A percentile compares a stretch with the other conserved stretches of the same genome.
Conservation (phyloP, 805 yeast species). For the Wickerhamomyces tratensis region DNA sequence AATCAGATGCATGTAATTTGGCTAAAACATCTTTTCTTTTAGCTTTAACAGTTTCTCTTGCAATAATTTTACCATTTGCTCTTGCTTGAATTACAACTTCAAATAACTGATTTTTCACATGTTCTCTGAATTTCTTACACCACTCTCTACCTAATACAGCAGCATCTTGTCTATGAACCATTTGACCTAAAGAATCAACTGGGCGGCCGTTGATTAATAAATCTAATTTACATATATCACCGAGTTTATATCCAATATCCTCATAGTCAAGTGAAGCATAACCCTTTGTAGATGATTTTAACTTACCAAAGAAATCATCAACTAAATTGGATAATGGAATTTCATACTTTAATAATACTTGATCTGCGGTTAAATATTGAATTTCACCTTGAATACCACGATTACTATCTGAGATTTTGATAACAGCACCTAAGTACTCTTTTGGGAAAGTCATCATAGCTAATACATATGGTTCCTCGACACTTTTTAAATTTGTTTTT, state of each 20-base stretch:
- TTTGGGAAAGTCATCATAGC: conserved; percentile 87
- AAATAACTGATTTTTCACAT: conserved; percentile 70
- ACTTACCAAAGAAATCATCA: conserved; percentile 90
- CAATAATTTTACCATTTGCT: conserved; percentile 70
- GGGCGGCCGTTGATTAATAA: conserved; percentile 81
- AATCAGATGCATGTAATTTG: conserved; percentile 87
- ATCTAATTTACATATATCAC: conserved; percentile 82
- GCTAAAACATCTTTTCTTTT: conserved; percentile 92
- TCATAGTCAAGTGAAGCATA: conserved; percentile 94
- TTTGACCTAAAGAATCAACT: conserved; percentile 87
- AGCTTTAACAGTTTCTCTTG: conserved; percentile 91
- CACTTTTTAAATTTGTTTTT: conserved; percentile 34
- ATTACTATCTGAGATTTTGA: conserved; percentile 74
- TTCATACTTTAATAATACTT: conserved; percentile 69
- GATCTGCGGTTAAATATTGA: conserved; percentile 69
- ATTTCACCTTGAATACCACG: conserved; percentile 79
- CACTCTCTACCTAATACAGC: conserved; percentile 68
- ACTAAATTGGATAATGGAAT: conserved; percentile 85
- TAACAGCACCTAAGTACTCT: conserved; percentile 81
- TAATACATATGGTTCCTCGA: conserved; percentile 82
- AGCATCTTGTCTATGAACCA: conserved; percentile 76
- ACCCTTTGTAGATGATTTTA: conserved; percentile 84
- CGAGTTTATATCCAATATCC: conserved; percentile 75
- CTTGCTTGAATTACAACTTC: conserved; percentile 91
- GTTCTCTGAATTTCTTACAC: conserved; percentile 76